Conservation (phyloP, 1,139 yeast genomes). For the Wickerhamomyces sp. region DNA sequence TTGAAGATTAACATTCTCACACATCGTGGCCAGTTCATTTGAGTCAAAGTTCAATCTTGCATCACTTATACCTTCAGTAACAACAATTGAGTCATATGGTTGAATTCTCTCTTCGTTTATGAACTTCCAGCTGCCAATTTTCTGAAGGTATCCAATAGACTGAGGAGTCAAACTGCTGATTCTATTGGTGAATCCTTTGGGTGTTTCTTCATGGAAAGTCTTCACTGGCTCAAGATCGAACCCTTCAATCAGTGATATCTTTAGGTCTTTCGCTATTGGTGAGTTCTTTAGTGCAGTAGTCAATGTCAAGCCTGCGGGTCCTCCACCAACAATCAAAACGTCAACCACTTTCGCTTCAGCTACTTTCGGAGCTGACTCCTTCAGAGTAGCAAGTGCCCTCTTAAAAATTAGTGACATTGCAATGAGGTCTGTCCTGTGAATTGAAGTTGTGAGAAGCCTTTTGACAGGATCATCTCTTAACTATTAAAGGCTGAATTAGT, state of each 20-base stretch:
- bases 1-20: conserved; percentile 83
- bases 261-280: conserved; percentile 52
- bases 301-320: conserved; percentile 92
- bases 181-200: conserved; percentile 64
- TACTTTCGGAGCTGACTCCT: conserved; percentile 6
- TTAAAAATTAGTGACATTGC: conserved; percentile 19
- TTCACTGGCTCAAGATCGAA: conserved; percentile 51
- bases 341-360: conserved; percentile 36
- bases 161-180: conserved; percentile 85
- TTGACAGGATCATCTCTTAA: too few species aligned
- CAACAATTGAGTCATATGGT: conserved; percentile 74
- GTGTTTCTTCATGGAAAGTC: conserved; percentile 49
- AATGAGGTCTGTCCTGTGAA: neutral
- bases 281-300: conserved; percentile 73
- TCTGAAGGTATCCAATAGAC: conserved; percentile 59
- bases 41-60: conserved; percentile 72
- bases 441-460: too few species aligned
- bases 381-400: conserved; percentile 28
- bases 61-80: conserved; percentile 78
- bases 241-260: conserved; percentile 72
- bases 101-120: conserved; percentile 67
- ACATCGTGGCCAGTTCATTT: conserved; percentile 71
- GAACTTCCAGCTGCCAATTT: conserved; percentile 73
- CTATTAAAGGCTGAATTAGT: too few species aligned
- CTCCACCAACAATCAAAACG: conserved; percentile 91